phyloP scores from a whole-genome alignment of 2,329 filamentous ascomycete species.

The Pyrenophora teres region DNA sequence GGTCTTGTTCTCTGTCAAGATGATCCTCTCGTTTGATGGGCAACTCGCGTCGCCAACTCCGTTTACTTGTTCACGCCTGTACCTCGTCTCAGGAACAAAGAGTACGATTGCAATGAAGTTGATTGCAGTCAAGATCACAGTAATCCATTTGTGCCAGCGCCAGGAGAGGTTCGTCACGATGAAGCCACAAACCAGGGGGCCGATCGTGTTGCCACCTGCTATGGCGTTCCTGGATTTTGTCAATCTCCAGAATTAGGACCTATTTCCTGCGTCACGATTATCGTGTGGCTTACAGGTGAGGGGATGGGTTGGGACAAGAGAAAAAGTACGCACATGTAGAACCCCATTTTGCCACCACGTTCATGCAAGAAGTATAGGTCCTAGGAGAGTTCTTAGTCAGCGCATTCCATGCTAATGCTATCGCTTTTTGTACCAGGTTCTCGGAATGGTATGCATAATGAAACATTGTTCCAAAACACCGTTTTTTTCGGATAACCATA shows the following conservation, averaged over 20 bases:
- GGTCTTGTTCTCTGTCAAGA: conserved; percentile 7
- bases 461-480: not conserved
- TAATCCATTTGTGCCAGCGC: conserved; percentile 49
- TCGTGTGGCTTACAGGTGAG: too few relatives aligned
- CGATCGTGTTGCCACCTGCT: conserved; percentile 47
- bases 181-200: conserved; percentile 49
- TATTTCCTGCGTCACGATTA: too few relatives aligned
- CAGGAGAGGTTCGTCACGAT: conserved; percentile 43
- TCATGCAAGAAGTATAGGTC: conserved; percentile 43
- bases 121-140: conserved; percentile 28
- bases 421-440: too few relatives aligned
- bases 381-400: not conserved
- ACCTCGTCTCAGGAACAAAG: conserved; percentile 48
- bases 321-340: conserved; percentile 38
- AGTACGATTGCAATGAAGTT: conserved; percentile 46
- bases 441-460: not conserved
- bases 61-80: conserved; percentile 28
- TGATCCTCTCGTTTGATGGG: conserved; percentile 20
- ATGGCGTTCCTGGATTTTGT: conserved; percentile 34
- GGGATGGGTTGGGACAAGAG: not conserved
- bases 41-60: not conserved
- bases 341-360: conserved; percentile 43
- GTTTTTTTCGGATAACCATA: too few relatives aligned
- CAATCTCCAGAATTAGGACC: too few relatives aligned
- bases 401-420: not conserved